Base-by-base conservation (phyloP, 129 eudicot genomes). In the Lactuca sativa region DNA sequence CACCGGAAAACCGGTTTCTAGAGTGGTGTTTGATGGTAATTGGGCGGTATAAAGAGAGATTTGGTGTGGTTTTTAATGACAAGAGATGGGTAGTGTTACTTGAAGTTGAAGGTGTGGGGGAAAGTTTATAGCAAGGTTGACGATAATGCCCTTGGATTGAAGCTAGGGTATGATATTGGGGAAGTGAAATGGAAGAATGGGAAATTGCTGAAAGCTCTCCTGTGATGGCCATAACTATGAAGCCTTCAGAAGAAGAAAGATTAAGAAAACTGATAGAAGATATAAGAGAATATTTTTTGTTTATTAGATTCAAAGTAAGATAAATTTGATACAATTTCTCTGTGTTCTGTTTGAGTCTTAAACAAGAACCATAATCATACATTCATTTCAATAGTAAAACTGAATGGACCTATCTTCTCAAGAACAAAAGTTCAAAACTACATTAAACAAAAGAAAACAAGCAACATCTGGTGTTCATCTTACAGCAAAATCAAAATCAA, bases 221-320 rank as follows among this genome's bases (percentile, higher is more conserved):
- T 88, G 91, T 75, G 84, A 80, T 68, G 74, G 68, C 84, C 88
- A 76, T 80, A 71, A 83, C 69, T 74, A 82, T 63, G 75, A 67
- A 63, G 72, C 88, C 84, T 83, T 80, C 62, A 70, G 81, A 55
- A 57, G 55, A 79, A 69, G 67, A 56, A 73, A 74, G 52, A 63
- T 49, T 69, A 47, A 17, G 15, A 68, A 76, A 72, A 69, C 54
- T 14, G 32, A 69, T 47, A 32, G 70, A 9, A n/a, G 36, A 61
- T 68, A 48, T 18, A 15, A 63, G 34, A 55, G 9, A 32, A 4
- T 51, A 55, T 12, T 13, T 2, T 71, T 47, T 41, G 62, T 30
- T 5, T 53, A 16, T 15, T 12, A 66, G 59, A 49, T 47, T 7
- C 4, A 66, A 65, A 66, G 49, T 30, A 12, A 16, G 6, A 6